Evolutionary conservation across 2,329 filamentous ascomycete genomes (phyloP), one percentile per base, ranked within the genome.

Genomic region (Hypoxylon sp.): DNA sequence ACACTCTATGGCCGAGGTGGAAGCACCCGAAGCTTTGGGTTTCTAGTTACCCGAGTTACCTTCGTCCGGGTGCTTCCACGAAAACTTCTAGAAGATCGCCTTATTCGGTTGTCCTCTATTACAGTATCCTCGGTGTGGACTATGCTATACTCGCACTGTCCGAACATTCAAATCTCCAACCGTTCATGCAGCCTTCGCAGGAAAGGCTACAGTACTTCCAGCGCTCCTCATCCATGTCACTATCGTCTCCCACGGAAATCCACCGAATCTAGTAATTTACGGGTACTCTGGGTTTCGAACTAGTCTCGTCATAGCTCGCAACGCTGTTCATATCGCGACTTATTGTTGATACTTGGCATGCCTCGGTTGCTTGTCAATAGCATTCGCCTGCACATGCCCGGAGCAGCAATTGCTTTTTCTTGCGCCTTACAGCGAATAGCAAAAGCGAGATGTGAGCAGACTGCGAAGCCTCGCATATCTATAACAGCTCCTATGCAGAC

Each of bases 371-470:
- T 39, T 52, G 59, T 54, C 29, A 57, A 50, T 61, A n/a, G 35
- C 24, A 54, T 63, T 70, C 71, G 71, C 69, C 67, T 73, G 61
- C 65, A 71, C 71, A 73, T 73, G 46, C 71, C 69, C 17, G 71
- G 67, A 71, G 71, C 53, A 73, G 71, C 64, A 73, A 71, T 67
- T 68, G 48, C 56, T 59, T 64, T 63, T 64, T 66, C 47, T 44
- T 50, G 46, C 19, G 54, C 51, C 54, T 57, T 55, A 50, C 53
- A 65, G 60, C 56, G 56, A 59, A 63, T 52, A 33, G 46, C 53
- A 46, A 65, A 65, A 52, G 31, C 58, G 69, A 71, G 54, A 69
- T 65, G 61, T 67, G 69, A 71, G 69, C 61, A 39, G 56, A 60
- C 14, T 42, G 44, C 31, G 47, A 63, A 67, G 67, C 57, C 66